Evolutionary conservation across 441 rosid genomes (phyloP), one percentile per base, ranked within the genome.

Genomic region (Viola pubescens): DNA sequence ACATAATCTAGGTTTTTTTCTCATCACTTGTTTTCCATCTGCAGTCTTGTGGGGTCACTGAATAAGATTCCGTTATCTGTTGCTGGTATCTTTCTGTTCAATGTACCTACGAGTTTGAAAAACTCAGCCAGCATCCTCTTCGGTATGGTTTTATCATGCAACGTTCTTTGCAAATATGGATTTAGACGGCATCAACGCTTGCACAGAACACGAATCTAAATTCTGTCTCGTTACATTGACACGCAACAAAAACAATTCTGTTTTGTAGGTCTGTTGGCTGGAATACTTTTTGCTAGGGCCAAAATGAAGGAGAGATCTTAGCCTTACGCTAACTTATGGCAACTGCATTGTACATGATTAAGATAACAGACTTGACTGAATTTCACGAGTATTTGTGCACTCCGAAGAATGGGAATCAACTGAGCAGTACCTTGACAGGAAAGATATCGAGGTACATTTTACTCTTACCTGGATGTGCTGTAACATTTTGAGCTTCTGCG

Each of bases 11-110:
- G 50, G 9, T 3, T 4, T 34, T 26, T 63, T 55, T 75, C 69
- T 67, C 39, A 43, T 66, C 37, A 5, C 38, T 54, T 53, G 68
- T 65, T 63, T 59, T 61, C 58, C 58, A 70, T 73, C 49, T 77
- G 77, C 87, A 94, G 96, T 73, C 85, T 94, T 52, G 99, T 94
- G 54, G 97, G 99, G 60, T 94, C 97, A 1, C 75, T 94, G 64
- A 94, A 94, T 68, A 94, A 94, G 85, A 88, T 94, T 70, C 97
- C 97, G 16, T 75, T 94, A 34, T 94, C 99, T 0, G 52, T 90
- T 6, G 90, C 86, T 0, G 99, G 99, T 63, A 88, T 88, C 37
- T 68, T 94, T 71, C 76, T 94, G 69, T 94, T 94, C 77, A 59
- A 88, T 10, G 96, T 94, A 56, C 97, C 97, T 0, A 94, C 97